A percentile compares a stretch with the other conserved stretches of the same genome.
Conservation (phyloP, 495 filamentous ascomycete species). For the Bacidia rubella region DNA sequence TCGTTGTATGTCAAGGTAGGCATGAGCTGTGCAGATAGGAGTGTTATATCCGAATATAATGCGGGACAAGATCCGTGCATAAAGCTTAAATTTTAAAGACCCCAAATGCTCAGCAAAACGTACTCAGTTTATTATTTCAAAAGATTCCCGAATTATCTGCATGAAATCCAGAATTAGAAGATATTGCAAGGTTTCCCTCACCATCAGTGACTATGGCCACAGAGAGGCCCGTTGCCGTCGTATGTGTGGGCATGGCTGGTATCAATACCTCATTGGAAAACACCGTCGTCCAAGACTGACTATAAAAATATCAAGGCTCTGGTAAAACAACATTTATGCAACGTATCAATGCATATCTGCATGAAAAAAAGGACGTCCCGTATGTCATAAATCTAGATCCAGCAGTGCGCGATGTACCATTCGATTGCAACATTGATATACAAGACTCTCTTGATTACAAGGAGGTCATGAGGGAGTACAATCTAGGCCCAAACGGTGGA, state of each 20-base stretch:
- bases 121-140: too few relatives aligned
- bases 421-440: constrained; percentile 97
- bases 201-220: constrained; percentile 25
- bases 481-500: constrained; percentile 94
- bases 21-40: too few relatives aligned
- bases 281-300: not conserved
- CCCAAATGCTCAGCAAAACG: too few relatives aligned
- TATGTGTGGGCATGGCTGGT: constrained; percentile 96
- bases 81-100: too few relatives aligned
- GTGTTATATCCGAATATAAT: too few relatives aligned
- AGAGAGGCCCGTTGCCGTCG: constrained; percentile 52
- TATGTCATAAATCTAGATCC: constrained; percentile 98
- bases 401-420: constrained; percentile 88
- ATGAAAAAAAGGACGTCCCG: constrained; percentile 56
- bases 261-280: not conserved
- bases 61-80: too few relatives aligned
- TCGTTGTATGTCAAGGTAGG: too few relatives aligned
- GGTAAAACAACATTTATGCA: constrained; percentile 99
- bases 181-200: too few relatives aligned
- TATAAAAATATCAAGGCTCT: constrained; percentile 28
- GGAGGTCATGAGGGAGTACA: constrained; percentile 98
- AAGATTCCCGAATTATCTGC: too few relatives aligned
- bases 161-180: too few relatives aligned
- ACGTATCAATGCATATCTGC: constrained; percentile 81
- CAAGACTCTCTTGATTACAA: constrained; percentile 98